Evolutionary conservation across 2,329 filamentous ascomycete genomes (phyloP).

Genomic region (Fusarium chaquense): DNA sequence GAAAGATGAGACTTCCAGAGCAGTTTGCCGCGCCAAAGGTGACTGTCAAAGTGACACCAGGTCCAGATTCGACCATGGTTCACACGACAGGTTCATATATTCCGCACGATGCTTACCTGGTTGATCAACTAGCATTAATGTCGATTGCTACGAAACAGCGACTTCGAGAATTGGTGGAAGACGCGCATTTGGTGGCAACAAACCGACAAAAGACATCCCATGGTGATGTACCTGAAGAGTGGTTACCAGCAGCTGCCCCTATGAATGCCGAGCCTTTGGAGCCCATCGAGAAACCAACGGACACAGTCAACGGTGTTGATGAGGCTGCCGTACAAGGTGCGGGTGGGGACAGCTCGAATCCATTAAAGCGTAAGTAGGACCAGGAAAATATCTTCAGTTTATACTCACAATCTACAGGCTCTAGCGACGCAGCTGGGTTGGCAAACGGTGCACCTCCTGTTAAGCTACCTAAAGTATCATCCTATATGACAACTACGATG

Average conservation of each 20-base stretch:
- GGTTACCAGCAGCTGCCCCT: conserved; percentile 75
- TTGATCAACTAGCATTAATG: conserved; percentile 84
- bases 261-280: conserved; percentile 57
- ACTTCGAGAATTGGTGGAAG: conserved; percentile 79
- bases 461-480: conserved; percentile 63
- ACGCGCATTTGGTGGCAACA: conserved; percentile 76
- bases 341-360: conserved; percentile 65
- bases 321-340: conserved; percentile 57
- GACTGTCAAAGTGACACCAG: conserved; percentile 66
- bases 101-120: conserved; percentile 79
- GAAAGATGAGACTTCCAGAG: conserved; percentile 62
- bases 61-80: conserved; percentile 72
- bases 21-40: conserved; percentile 65
- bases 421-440: conserved; percentile 52
- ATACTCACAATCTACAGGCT: conserved; percentile 52
- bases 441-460: conserved; percentile 58
- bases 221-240: conserved; percentile 81
- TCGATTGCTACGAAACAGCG: conserved; percentile 87
- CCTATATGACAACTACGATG: conserved; percentile 65
- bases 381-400: not conserved
- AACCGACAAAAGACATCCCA: conserved; percentile 83
- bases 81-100: conserved; percentile 76
- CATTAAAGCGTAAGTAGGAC: conserved; percentile 69
- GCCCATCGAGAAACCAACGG: conserved; percentile 42
- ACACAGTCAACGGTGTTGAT: conserved; percentile 34